phyloP scores from a whole-genome alignment of 495 filamentous ascomycete species.

The Penicillium maclennaniae region DNA sequence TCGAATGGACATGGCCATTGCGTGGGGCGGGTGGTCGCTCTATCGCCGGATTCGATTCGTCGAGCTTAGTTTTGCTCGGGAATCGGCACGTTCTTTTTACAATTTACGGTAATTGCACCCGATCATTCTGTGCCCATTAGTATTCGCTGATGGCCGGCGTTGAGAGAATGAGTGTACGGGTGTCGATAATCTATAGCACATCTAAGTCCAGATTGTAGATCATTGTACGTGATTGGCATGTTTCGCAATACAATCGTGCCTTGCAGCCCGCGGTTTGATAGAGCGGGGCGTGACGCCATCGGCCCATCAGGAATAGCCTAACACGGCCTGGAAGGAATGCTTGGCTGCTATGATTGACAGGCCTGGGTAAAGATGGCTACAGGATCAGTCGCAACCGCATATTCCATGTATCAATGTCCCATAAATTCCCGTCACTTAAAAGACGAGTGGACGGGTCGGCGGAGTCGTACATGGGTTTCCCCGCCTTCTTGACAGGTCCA shows the following conservation, averaged over 20 bases:
- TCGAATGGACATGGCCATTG: not conserved
- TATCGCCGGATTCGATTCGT: not conserved
- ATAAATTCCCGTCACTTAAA: not conserved
- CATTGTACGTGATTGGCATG: not conserved
- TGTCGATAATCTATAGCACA: not conserved
- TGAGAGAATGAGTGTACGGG: not conserved
- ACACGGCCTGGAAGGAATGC: not conserved
- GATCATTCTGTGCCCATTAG: not conserved
- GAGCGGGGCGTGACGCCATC: not conserved
- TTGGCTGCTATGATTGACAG: not conserved
- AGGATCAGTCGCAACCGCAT: not conserved
- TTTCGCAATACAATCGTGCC: not conserved
- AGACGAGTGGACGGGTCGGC: not conserved
- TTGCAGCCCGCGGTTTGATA: not conserved
- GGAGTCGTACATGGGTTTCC: not conserved
- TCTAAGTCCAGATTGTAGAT: not conserved
- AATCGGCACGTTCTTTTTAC: slow-evolving; percentile 6
- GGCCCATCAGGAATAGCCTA: not conserved
- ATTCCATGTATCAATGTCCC: not conserved
- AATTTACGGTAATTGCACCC: not conserved
- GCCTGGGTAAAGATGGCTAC: not conserved
- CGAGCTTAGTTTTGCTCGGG: slow-evolving; percentile 4
- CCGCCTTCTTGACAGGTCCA: not conserved
- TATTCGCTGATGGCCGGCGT: not conserved
- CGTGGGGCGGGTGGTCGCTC: not conserved